These are phyloP conservation scores for Plasmodium falciparum DNA, from an alignment of 169 alveolate species.

Conservation along the genomic window DNA sequence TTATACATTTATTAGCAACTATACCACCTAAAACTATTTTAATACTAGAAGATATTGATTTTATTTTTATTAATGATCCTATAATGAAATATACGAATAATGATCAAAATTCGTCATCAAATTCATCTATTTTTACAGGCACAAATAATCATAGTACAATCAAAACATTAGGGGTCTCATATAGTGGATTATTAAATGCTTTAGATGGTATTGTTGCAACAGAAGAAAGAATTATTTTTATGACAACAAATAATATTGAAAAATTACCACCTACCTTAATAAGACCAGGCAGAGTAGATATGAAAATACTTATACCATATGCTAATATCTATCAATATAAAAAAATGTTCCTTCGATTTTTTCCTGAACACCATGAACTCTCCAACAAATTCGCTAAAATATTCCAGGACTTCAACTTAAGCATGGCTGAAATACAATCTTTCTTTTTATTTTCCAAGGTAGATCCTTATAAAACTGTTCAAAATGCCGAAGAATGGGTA, in stretches of 20 bases:
- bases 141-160: slow-evolving; percentile 4
- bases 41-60: slow-evolving; percentile 74
- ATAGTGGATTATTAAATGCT: slow-evolving; percentile 90
- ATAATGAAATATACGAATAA: neutral
- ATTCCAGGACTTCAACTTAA: slow-evolving; percentile 74
- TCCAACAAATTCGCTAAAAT: slow-evolving; percentile 80
- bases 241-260: slow-evolving; percentile 88
- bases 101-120: neutral
- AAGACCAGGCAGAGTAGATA: slow-evolving; percentile 90
- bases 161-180: slow-evolving; percentile 83
- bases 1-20: slow-evolving; percentile 85
- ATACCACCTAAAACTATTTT: slow-evolving; percentile 80
- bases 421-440: slow-evolving; percentile 89
- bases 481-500: slow-evolving; percentile 81
- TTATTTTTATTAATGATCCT: slow-evolving; percentile 17
- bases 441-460: slow-evolving; percentile 84
- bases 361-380: slow-evolving; percentile 80
- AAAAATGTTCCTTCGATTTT: slow-evolving; percentile 83
- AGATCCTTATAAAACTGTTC: slow-evolving; percentile 78
- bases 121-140: neutral
- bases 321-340: slow-evolving; percentile 83
- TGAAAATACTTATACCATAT: slow-evolving; percentile 85
- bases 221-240: slow-evolving; percentile 87
- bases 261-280: slow-evolving; percentile 84
- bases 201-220: slow-evolving; percentile 90